Conservation (phyloP, 2,329 filamentous ascomycete genomes). For the Diaporthe destruens region DNA sequence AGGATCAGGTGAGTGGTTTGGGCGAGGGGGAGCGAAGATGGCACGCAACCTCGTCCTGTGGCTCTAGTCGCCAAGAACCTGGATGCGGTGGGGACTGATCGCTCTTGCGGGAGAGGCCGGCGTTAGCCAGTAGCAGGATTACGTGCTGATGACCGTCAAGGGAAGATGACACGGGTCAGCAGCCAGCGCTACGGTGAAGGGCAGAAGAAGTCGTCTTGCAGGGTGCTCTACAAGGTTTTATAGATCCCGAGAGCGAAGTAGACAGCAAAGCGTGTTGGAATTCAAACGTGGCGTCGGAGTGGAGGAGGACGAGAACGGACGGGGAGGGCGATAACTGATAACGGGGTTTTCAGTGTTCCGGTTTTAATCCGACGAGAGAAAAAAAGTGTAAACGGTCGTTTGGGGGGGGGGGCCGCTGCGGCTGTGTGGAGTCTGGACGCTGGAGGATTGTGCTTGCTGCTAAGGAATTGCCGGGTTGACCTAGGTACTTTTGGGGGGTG, state of each 20-base stretch:
- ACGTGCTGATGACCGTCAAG: conserved; percentile 24
- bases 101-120: conserved; percentile 8
- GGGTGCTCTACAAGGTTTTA: conserved; percentile 5
- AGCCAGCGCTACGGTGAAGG: conserved; percentile 17
- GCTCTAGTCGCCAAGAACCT: conserved; percentile 1
- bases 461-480: conserved; percentile 11
- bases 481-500: conserved; percentile 3
- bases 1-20: not conserved
- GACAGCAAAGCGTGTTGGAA: conserved; percentile 33
- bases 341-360: conserved; percentile 35
- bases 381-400: conserved; percentile 18
- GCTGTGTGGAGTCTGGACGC: conserved; percentile 5
- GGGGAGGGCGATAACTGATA: conserved; percentile 35
- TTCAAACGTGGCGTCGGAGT: conserved; percentile 29
- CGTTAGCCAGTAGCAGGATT: conserved; percentile 7
- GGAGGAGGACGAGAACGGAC: conserved; percentile 28
- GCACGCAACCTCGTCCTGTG: conserved; percentile 7
- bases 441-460: not conserved
- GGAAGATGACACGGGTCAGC: conserved; percentile 35
- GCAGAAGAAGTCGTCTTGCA: conserved; percentile 3
- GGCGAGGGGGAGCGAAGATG: conserved; percentile 3
- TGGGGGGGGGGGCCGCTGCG: not conserved
- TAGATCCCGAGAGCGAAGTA: conserved; percentile 19
- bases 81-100: not conserved
- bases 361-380: conserved; percentile 28